Base-by-base conservation (phyloP, 345 rosid genomes). In the Moricandia moricandioides region DNA sequence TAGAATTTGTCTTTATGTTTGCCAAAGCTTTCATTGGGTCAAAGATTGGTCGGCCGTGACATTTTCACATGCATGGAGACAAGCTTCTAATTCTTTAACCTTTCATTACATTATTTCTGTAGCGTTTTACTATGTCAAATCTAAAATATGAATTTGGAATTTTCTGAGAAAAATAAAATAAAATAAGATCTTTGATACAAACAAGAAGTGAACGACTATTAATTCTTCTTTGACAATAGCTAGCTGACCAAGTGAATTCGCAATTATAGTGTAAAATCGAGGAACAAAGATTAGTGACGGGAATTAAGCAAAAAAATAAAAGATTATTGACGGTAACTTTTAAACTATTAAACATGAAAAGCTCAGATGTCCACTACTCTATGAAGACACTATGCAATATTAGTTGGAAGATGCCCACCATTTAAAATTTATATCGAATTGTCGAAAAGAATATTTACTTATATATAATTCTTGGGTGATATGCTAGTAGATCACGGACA, bases 1-100 rank as follows among this genome's bases (percentile, higher is more conserved):
- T 49, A 62, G 70, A 67, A 61, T 78, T 72, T 78, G 81, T 78
- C 74, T 62, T 67, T 77, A 65, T 73, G 33, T 61, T 72, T 49
- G 62, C 64, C 64, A 60, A 72, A 59, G 65, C 69, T 72, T 72
- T 77, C 63, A 77, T 27, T 8, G 65, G 17, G 76, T 77, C 76
- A 71, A 71, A 77, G 56, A 47, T 27, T 59, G 72, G 72, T 71
- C 68, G 77, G 77, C 77, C 35, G 34, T 35, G 57, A 65, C 67
- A 57, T 58, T 77, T 77, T 58, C 67, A 65, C n/a, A 65, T 51
- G 67, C 72, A 77, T 72, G 68, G 77, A 47, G 76, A 65, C 76
- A 71, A 65, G 60, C 29, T 49, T 71, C 60, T 65, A 45, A 35
- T 60, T 65, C 52, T 54, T 31, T 49, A 70, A 45, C 17, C 17